Evolutionary conservation across 306 rosid genomes (phyloP), one percentile per base, ranked within the genome.

Genomic region (Hippophae tibetana): DNA sequence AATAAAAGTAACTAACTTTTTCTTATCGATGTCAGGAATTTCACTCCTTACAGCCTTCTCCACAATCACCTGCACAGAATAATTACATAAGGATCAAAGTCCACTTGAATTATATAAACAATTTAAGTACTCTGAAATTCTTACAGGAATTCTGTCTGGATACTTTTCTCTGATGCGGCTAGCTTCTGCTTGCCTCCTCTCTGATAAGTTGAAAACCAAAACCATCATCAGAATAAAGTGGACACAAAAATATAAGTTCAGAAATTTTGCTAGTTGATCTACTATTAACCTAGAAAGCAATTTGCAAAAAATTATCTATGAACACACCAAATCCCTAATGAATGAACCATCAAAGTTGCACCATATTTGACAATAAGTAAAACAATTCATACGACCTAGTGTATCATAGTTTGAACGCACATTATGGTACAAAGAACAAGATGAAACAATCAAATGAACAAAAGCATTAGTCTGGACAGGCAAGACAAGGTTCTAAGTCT

Each of bases 91-190:
- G 46, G 67, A 69, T 13, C 13, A 42, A 9, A 8, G 3, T 47
- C 59, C 46, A 74, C 14, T 23, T 44, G 8, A 69, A 43, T 69
- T n/a, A 54, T 23, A 64, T 2, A 54, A 25, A 69, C 42, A 52
- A 48, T 40, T 6, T 25, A 64, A 14, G 38, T 31, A 67, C 48
- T 27, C 42, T n/a, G 70, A 59, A 56, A 54, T 25, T 70, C 83
- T 76, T 80, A 89, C 97, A 7, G 98, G 98, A 54, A 90, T 65
- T 77, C 95, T 86, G 51, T 87, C 96, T 2, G 95, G 96, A 67
- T 83, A 85, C 79, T 90, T 90, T 73, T 87, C 87, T 65, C 79
- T 76, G 65, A 90, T 90, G 72, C 95, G 92, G 62, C 59, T 0
- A 69, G 89, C 82, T 68, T 90, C 98, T 13, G 81, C 86, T 43